Evolutionary conservation across 805 yeast genomes (phyloP).

Genomic region (Starmera dryadoides): DNA sequence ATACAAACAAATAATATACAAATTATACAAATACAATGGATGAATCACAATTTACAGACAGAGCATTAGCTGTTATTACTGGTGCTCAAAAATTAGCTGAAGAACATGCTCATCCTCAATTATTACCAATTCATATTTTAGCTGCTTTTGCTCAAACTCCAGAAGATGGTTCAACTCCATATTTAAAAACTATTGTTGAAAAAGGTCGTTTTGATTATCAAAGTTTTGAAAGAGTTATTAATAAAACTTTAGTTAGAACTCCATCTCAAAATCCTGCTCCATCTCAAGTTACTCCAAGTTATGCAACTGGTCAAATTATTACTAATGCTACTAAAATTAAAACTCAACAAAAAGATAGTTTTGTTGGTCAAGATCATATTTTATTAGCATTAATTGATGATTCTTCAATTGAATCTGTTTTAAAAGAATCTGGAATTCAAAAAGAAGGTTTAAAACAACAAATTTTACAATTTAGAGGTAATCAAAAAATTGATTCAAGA

Average conservation of each 20-base stretch:
- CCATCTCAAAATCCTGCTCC: constrained; percentile 93
- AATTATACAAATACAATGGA: no score
- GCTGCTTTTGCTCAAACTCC: constrained; percentile 78
- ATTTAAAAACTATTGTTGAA: constrained; percentile 75
- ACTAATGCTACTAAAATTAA: constrained; percentile 71
- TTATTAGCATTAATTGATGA: constrained; percentile 82
- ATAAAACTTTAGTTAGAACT: constrained; percentile 71
- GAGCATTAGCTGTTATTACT: constrained; percentile 77
- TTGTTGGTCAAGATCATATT: constrained; percentile 91
- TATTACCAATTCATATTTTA: constrained; percentile 81
- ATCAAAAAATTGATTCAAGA: constrained; percentile 85
- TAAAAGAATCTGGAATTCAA: constrained; percentile 67
- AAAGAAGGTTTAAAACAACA: constrained; percentile 70
- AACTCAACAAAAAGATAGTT: constrained; percentile 83
- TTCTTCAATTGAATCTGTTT: constrained; percentile 54
- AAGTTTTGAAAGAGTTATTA: constrained; percentile 69
- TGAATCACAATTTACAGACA: constrained; percentile 80
- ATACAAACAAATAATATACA: constrained; percentile 2
- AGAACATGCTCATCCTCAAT: constrained; percentile 77
- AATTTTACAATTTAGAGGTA: constrained; percentile 77
- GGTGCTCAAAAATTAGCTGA: constrained; percentile 76
- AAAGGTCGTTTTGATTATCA: constrained; percentile 87
- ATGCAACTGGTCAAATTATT: constrained; percentile 69
- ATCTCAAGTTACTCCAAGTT: constrained; percentile 65
- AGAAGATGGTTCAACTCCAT: constrained; percentile 49